Percentiles rank a stretch among this genome's conserved stretches.
Evolutionary conservation across 495 filamentous ascomycete genomes (phyloP).

Genomic region (Penicillium simplicissimum): DNA sequence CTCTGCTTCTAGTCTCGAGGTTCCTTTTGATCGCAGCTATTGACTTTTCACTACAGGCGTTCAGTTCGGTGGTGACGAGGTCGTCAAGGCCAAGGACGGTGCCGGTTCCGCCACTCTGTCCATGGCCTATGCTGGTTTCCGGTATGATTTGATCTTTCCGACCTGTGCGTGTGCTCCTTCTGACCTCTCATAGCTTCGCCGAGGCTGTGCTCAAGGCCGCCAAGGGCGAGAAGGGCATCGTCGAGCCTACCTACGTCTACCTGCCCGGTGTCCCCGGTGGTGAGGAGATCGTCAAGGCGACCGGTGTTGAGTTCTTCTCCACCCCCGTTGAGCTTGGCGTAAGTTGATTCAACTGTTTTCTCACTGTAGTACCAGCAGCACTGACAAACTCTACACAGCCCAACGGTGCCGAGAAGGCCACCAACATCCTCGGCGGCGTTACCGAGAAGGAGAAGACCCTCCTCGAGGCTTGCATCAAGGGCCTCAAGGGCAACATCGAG

Average conservation of each 20-base stretch:
- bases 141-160: slow-evolving; percentile 47
- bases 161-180: slow-evolving; percentile 12
- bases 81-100: slow-evolving; percentile 97
- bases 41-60: slow-evolving; percentile 56
- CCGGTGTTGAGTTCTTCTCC: slow-evolving; percentile 92
- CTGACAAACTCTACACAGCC: slow-evolving; percentile 53
- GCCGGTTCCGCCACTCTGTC: slow-evolving; percentile 92
- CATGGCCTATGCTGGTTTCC: slow-evolving; percentile 96
- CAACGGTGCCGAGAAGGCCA: slow-evolving; percentile 77
- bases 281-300: slow-evolving; percentile 75
- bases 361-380: not conserved
- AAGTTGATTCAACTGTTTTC: slow-evolving; percentile 41
- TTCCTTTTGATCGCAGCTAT: not conserved
- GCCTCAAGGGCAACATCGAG: slow-evolving; percentile 85
- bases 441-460: slow-evolving; percentile 85
- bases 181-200: slow-evolving; percentile 66
- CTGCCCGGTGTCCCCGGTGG: slow-evolving; percentile 87
- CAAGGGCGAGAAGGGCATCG: slow-evolving; percentile 84
- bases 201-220: slow-evolving; percentile 88
- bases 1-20: not conserved
- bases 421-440: slow-evolving; percentile 70
- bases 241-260: slow-evolving; percentile 94
- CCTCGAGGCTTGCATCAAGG: slow-evolving; percentile 69
- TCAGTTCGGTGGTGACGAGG: slow-evolving; percentile 98
- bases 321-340: slow-evolving; percentile 93